These are phyloP conservation scores for Colletotrichum agaves DNA, from an alignment of 2,329 filamentous ascomycete species.

Conservation along the genomic window DNA sequence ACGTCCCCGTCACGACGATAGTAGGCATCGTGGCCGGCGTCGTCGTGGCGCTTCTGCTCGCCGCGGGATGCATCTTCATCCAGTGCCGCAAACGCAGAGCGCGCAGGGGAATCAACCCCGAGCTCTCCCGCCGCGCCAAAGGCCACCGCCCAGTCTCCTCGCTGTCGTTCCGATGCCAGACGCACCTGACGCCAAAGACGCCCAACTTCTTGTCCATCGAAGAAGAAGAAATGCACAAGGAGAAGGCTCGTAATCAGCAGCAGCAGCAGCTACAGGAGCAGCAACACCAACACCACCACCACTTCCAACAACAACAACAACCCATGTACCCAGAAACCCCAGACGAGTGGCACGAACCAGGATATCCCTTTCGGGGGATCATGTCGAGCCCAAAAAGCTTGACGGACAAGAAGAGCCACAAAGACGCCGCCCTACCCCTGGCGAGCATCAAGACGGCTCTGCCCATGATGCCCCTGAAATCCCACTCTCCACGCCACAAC, in stretches of 20 bases:
- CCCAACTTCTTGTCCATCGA: conserved; percentile 50
- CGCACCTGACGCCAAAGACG: conserved; percentile 53
- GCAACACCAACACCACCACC: not conserved
- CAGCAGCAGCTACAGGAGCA: conserved; percentile 20
- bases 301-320: not conserved
- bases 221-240: conserved; percentile 41
- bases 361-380: conserved; percentile 18
- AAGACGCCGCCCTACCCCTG: conserved; percentile 7
- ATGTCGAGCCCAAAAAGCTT: not conserved
- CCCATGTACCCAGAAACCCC: conserved; percentile 22
- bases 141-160: conserved; percentile 54
- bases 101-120: conserved; percentile 39
- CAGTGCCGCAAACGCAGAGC: conserved; percentile 58
- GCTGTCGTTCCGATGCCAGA: conserved; percentile 63
- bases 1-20: conserved; percentile 53
- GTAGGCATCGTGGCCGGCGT: conserved; percentile 56
- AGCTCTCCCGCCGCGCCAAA: conserved; percentile 41
- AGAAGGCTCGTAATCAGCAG: conserved; percentile 39
- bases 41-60: conserved; percentile 50
- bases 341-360: conserved; percentile 38
- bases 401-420: conserved; percentile 23
- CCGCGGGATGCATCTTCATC: conserved; percentile 55
- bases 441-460: conserved; percentile 33
- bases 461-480: conserved; percentile 20
- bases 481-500: conserved; percentile 30